Base-by-base conservation (phyloP, 345 rosid species). In the Hibiscus trionum region DNA sequence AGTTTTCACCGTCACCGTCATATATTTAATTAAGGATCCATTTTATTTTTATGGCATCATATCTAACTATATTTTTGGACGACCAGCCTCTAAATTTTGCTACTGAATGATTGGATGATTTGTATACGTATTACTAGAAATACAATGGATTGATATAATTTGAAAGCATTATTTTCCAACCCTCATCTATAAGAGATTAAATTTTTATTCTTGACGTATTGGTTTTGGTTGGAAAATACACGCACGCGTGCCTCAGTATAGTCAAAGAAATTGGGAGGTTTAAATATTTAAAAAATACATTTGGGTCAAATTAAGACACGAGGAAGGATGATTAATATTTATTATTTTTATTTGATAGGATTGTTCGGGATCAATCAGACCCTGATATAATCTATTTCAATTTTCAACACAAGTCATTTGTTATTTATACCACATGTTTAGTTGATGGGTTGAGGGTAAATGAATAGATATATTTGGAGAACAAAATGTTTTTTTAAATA, bases 271-370 rank as follows among this genome's bases (percentile, higher is more conserved):
- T 52, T 50, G 68, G 24, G 73, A 47, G 60, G 55, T n/a, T 6
- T 15, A 42, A 47, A 16, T n/a, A 16, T 11, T 1, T 42, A 72
- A 26, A 12, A 59, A 59, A 15, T 15, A 14, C 44, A 53, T 46
- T 81, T 83, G 67, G 62, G 88, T 87, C 88, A 87, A 83, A 58
- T 11, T 58, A 58, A 87, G 87, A 87, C 81, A 86, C 76, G 11
- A 27, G 5, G 67, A 56, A 69, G 74, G 52, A 52, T 52, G 16
- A 52, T 4, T 46, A 46, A 39, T 33, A 27, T 33, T 33, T 3
- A 37, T 39, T 39, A 44, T 44, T 44, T 9, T 42, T 42, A 42
- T 42, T 42, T 42, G 46, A 8, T 42, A 11, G 4, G 11, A 44
- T 44, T 11, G 47, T 44, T 44, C 12, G 14, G 4, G 14, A 44